Evolutionary conservation across 2,329 filamentous ascomycete genomes (phyloP).

Genomic region (Colletotrichum ledebouriae): DNA sequence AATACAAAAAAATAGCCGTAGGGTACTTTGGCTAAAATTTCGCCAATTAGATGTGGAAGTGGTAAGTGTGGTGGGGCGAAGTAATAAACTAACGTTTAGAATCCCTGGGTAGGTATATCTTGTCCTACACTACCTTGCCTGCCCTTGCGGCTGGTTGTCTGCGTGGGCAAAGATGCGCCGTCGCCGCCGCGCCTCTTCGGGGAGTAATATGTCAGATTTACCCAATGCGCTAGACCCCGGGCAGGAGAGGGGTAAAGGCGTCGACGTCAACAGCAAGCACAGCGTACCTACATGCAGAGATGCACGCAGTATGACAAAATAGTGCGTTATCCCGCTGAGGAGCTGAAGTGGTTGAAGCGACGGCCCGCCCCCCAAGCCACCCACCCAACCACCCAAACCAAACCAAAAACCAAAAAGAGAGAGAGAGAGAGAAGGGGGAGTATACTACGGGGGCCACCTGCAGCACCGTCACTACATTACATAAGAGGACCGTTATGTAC

Average conservation of each 20-base stretch:
- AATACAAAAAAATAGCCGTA: too few relatives aligned
- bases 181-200: conserved; percentile 37
- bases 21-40: too few relatives aligned
- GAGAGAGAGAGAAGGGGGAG: background rate
- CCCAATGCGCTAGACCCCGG: conserved; percentile 25
- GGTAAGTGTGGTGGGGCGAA: too few relatives aligned
- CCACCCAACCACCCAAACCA: too few relatives aligned
- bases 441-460: background rate
- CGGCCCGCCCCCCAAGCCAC: background rate
- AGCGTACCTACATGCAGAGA: conserved; percentile 28
- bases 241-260: conserved; percentile 10
- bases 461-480: conserved; percentile 6
- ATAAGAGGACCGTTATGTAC: background rate
- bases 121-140: background rate
- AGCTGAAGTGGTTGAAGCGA: conserved; percentile 9
- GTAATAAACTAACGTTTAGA: too few relatives aligned
- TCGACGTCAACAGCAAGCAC: conserved; percentile 4
- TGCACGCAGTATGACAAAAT: conserved; percentile 37
- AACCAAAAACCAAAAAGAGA: too few relatives aligned
- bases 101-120: too few relatives aligned
- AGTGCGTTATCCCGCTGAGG: conserved; percentile 23
- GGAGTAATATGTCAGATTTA: conserved; percentile 39
- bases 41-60: too few relatives aligned
- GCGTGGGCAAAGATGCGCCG: conserved; percentile 27
- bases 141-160: conserved; percentile 32